Percentiles rank a stretch among this genome's conserved stretches.
These are phyloP conservation scores for Apiospora sp. DNA, from an alignment of 2,329 filamentous ascomycete genomes.

Conservation along the genomic window DNA sequence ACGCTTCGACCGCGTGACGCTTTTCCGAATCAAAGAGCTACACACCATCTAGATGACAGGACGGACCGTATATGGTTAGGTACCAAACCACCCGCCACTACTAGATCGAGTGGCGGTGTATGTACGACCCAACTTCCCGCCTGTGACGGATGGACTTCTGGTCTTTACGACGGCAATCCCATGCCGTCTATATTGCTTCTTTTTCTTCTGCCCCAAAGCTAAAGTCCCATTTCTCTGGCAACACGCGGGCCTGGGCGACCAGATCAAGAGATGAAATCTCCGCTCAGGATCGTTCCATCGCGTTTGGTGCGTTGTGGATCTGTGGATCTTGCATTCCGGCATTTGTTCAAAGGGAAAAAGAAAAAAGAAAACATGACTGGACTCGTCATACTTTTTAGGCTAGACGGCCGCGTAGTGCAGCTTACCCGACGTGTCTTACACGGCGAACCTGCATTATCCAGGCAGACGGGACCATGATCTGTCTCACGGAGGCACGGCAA, in stretches of 20 bases:
- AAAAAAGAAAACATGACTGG: neutral
- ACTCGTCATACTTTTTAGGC: neutral
- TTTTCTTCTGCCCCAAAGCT: too few species aligned
- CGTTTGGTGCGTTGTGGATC: neutral
- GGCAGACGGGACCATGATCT: neutral
- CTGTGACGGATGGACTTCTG: neutral
- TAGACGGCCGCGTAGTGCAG: neutral
- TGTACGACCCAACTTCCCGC: neutral
- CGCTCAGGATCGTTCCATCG: neutral
- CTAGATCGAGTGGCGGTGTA: neutral
- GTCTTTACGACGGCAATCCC: neutral
- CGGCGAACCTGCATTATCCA: neutral
- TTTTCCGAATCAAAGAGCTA: neutral
- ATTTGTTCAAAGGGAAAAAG: neutral
- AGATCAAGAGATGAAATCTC: neutral
- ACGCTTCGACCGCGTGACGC: neutral
- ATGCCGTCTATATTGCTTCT: conserved; percentile 6
- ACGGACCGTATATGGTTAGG: neutral
- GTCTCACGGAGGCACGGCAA: neutral
- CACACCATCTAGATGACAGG: neutral
- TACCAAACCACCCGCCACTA: neutral
- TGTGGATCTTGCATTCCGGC: neutral
- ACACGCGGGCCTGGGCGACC: neutral
- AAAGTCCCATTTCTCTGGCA: neutral
- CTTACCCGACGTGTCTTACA: neutral